Evolutionary conservation across 768 basidiomycete genomes (phyloP).

Genomic region (Pulveroboletus ravenelii): DNA sequence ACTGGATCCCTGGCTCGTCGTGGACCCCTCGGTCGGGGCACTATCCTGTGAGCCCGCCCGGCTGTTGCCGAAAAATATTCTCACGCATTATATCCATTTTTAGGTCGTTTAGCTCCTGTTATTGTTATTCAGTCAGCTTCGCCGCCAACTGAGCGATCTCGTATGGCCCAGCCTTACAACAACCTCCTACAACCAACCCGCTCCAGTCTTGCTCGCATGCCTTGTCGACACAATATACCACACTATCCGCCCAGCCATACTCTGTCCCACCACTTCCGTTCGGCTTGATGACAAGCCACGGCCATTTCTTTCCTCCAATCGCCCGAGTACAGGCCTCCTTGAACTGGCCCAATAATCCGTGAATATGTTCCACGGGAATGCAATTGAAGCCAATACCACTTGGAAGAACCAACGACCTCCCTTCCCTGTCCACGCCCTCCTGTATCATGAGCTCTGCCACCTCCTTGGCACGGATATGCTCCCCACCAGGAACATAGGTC

Average conservation of each 20-base stretch:
- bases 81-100: slow-evolving; percentile 10
- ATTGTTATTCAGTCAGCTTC: background rate
- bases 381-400: slow-evolving; percentile 74
- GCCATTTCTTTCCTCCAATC: slow-evolving; percentile 20
- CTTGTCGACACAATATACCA: slow-evolving; percentile 25
- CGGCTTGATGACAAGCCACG: slow-evolving; percentile 66
- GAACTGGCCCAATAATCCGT: slow-evolving; percentile 37
- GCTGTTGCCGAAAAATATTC: slow-evolving; percentile 17
- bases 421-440: slow-evolving; percentile 10
- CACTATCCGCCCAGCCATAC: slow-evolving; percentile 34
- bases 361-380: slow-evolving; percentile 46
- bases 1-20: slow-evolving; percentile 26
- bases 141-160: slow-evolving; percentile 38
- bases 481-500: slow-evolving; percentile 23
- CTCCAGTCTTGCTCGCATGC: slow-evolving; percentile 34
- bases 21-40: slow-evolving; percentile 3
- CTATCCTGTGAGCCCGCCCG: slow-evolving; percentile 20
- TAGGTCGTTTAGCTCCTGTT: slow-evolving; percentile 11
- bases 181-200: slow-evolving; percentile 62
- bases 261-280: slow-evolving; percentile 51
- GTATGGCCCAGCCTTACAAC: slow-evolving; percentile 56
- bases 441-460: slow-evolving; percentile 41
- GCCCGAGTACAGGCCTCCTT: slow-evolving; percentile 14
- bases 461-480: slow-evolving; percentile 31
- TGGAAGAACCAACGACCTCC: slow-evolving; percentile 32